Percentiles rank a stretch among this genome's conserved stretches.
Evolutionary conservation across 176 grass and related monocot genomes (phyloP).

Genomic region (Typha latifolia): DNA sequence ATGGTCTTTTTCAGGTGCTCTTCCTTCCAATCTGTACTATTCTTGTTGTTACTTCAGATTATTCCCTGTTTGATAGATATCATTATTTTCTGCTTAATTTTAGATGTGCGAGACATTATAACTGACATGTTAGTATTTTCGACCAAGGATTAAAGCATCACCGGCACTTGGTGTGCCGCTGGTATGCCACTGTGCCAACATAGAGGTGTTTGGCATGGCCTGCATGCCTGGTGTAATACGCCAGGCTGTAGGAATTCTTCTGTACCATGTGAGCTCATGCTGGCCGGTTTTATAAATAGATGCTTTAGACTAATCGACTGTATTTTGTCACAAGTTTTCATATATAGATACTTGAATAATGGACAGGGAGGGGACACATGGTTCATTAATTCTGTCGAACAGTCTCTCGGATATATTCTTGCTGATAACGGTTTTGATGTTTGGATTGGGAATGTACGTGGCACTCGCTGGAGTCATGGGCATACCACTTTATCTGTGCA

Average conservation of each 20-base stretch:
- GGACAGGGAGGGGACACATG: conserved; percentile 82
- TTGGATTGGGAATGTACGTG: conserved; percentile 88
- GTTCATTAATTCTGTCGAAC: conserved; percentile 65
- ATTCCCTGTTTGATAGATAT: too few species aligned
- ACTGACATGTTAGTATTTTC: too few species aligned
- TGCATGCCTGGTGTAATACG: too few species aligned
- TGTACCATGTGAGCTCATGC: too few species aligned
- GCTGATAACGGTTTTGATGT: conserved; percentile 97
- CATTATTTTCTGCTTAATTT: too few species aligned
- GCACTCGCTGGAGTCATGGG: conserved; percentile 71
- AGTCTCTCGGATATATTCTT: conserved; percentile 88
- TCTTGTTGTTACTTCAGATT: too few species aligned
- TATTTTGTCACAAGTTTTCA: neutral
- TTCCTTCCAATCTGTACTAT: neutral
- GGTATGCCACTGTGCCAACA: too few species aligned
- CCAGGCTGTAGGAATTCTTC: too few species aligned
- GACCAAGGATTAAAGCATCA: too few species aligned
- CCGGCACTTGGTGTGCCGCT: too few species aligned
- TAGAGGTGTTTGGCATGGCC: too few species aligned
- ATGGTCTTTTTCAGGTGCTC: conserved; percentile 90
- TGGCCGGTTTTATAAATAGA: neutral
- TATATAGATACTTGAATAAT: conserved; percentile 9
- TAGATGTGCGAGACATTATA: too few species aligned
- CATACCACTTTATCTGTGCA: conserved; percentile 61
- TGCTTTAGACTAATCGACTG: neutral